Evolutionary conservation across 768 basidiomycete species (phyloP).

Genomic region (Mycena leptocephala): DNA sequence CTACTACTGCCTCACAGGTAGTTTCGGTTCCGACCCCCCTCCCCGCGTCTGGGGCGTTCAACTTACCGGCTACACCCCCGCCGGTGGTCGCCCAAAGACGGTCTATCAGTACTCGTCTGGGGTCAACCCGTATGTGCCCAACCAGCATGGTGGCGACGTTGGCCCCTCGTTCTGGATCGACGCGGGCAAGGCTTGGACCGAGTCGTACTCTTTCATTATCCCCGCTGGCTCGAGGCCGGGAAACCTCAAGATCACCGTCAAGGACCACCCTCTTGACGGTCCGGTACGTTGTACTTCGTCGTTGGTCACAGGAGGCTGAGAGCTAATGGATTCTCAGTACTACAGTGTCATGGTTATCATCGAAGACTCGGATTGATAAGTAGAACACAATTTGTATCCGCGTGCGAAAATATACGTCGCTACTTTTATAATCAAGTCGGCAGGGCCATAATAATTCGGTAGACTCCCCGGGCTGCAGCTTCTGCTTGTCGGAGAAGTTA

Average conservation of each 20-base stretch:
- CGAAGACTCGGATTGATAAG: conserved; percentile 11
- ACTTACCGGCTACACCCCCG: conserved; percentile 12
- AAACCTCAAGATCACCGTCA: conserved; percentile 14
- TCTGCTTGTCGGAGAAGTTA: too few species aligned
- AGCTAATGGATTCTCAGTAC: neutral
- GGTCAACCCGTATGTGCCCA: conserved; percentile 7
- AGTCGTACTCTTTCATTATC: conserved; percentile 8
- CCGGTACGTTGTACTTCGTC: conserved; percentile 2
- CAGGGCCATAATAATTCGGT: too few species aligned
- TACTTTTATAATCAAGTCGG: too few species aligned
- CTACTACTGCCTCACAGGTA: neutral
- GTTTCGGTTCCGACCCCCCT: neutral
- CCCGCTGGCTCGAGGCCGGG: neutral
- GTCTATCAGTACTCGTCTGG: conserved; percentile 2
- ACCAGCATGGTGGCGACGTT: neutral
- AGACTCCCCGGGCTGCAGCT: too few species aligned
- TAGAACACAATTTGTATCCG: neutral
- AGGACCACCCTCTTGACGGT: neutral
- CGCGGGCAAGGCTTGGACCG: conserved; percentile 7
- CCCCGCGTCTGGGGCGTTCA: conserved; percentile 11
- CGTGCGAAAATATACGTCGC: too few species aligned
- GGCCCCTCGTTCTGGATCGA: conserved; percentile 9
- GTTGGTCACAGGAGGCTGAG: neutral
- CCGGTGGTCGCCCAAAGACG: conserved; percentile 14
- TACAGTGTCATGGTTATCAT: neutral